phyloP scores from a whole-genome alignment of 2,329 filamentous ascomycete genomes.

The Leptographium wingfieldii region DNA sequence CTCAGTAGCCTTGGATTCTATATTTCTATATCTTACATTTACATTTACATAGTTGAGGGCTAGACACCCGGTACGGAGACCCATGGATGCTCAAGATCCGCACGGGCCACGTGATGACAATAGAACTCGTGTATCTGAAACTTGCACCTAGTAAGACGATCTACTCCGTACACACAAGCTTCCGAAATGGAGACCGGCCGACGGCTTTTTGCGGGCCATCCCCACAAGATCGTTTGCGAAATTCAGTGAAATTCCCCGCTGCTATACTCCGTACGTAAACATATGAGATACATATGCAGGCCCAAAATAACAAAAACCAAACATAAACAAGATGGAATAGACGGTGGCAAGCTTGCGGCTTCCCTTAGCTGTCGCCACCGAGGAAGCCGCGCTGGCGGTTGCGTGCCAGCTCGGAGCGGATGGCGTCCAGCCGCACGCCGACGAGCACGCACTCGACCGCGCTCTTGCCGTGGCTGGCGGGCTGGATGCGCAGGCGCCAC shows the following conservation, averaged over 20 bases:
- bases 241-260: no score
- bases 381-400: conserved; percentile 58
- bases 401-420: conserved; percentile 50
- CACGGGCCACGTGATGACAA: no score
- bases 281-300: neutral
- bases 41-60: no score
- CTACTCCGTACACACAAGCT: neutral
- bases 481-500: conserved; percentile 58
- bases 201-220: no score
- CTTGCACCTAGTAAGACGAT: no score
- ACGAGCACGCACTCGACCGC: conserved; percentile 59
- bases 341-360: neutral
- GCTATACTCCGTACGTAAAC: no score
- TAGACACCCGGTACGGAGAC: no score
- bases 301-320: neutral
- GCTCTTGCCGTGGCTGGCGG: conserved; percentile 32
- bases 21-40: no score
- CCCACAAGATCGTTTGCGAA: no score
- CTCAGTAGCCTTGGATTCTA: no score
- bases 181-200: neutral
- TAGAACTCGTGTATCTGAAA: no score
- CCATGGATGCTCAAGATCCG: no score
- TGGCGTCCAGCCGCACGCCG: conserved; percentile 64
- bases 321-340: neutral
- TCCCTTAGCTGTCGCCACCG: neutral